phyloP scores from a whole-genome alignment of 139 green algal species.

The Chlorella sp. region DNA sequence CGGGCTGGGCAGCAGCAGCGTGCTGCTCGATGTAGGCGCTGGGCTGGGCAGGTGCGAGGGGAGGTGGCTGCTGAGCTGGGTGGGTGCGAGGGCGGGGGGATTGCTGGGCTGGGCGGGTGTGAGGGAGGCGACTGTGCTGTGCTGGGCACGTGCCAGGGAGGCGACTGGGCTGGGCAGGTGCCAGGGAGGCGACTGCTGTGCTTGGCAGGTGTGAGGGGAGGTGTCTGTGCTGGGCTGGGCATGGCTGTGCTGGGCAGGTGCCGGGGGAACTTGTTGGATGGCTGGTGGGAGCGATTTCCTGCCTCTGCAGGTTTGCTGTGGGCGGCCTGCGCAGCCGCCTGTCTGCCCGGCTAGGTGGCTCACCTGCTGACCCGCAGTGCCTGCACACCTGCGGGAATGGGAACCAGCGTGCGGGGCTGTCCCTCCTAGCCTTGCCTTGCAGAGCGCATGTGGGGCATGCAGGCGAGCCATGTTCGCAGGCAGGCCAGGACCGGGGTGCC shows the following conservation, averaged over 20 bases:
- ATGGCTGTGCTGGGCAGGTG: too few species aligned
- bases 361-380: too few species aligned
- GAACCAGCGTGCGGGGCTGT: too few species aligned
- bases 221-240: neutral
- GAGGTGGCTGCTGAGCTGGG: neutral
- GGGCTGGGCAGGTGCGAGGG: constrained; percentile 79
- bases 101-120: constrained; percentile 86
- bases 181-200: too few species aligned
- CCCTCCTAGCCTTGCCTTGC: too few species aligned
- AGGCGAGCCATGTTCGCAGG: too few species aligned
- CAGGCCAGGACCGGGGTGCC: too few species aligned
- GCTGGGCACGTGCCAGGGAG: constrained; percentile 71
- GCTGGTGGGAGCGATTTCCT: too few species aligned
- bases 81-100: too few species aligned
- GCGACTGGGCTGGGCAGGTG: neutral
- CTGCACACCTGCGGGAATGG: too few species aligned
- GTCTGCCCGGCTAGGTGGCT: too few species aligned
- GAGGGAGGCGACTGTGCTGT: constrained; percentile 60
- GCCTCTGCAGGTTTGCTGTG: neutral
- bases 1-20: constrained; percentile 63
- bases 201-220: constrained; percentile 72
- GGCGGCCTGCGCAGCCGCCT: neutral
- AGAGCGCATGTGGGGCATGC: too few species aligned
- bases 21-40: constrained; percentile 88
- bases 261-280: neutral